Evolutionary conservation across 2,329 filamentous ascomycete genomes (phyloP), one percentile per base, ranked within the genome.

Genomic region (Sodiomyces alkalinus): DNA sequence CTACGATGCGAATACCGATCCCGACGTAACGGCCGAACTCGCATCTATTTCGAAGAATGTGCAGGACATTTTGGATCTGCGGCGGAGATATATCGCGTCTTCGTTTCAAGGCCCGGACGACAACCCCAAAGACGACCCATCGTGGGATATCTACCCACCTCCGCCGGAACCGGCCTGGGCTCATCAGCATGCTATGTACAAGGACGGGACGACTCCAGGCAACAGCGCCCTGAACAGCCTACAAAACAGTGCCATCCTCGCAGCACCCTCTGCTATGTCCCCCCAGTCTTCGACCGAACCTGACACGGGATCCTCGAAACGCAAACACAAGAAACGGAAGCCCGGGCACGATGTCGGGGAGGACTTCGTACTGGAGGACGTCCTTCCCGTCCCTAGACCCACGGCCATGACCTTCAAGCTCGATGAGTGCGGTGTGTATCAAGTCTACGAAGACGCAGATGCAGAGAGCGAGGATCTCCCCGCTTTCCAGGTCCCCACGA

Each of bases 131-230:
- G 85, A 96, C 47, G 70, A 79, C 12, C 66, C 75, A 1, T 68
- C 63, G 27, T 98, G 87, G 87, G 65, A 68, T 30, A 82, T 98
- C 24, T 96, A 96, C 44, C 90, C 90, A 7, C 74, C 81, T 10
- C 86, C 86, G 4, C 90, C 87, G 5, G 81, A 92, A 43, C 90
- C 90, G 11, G 81, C 82, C 3, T 96, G 90, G 87, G 35, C 28
- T 22, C 24, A 28, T 11, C 31, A 36, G 15, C 33, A 32, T 18
- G 33, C 29, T 3, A 26, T 29, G 67, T 75, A 33, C 72, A 72
- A 35, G 67, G 65, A 11, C 44, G 46, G 19, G 48, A 52, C 17
- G 48, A 45, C 30, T 32, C 36, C 7, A 26, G 28, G 10, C 39
- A 42, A 27, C 18, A 27, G 17, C 20, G 20, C 14, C n/a, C 14